phyloP scores from a whole-genome alignment of 192 early-diverging fungal genomes.

The Coemansia sp. region DNA sequence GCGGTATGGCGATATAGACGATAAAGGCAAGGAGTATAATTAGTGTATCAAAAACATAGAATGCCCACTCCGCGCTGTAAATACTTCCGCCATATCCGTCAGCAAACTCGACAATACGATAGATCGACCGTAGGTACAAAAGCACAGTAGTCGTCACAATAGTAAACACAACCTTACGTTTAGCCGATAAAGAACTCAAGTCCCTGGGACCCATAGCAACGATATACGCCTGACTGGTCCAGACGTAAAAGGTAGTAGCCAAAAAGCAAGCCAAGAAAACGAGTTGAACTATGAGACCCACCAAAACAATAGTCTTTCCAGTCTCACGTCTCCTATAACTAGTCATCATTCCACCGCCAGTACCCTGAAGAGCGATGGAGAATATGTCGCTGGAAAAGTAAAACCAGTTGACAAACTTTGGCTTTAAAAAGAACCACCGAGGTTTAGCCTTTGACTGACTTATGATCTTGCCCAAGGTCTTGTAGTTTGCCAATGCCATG shows the following conservation, averaged over 20 bases:
- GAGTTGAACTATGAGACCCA: constrained; percentile 47
- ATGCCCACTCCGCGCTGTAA: constrained; percentile 53
- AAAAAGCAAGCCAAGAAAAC: constrained; percentile 52
- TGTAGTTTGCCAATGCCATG: constrained; percentile 48
- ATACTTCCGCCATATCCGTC: constrained; percentile 46
- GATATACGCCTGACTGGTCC: constrained; percentile 23
- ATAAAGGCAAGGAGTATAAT: constrained; percentile 49
- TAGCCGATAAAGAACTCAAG: constrained; percentile 18
- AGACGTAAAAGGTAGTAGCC: constrained; percentile 33
- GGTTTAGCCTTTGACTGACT: neutral
- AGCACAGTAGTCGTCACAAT: constrained; percentile 40
- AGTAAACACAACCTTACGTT: constrained; percentile 30
- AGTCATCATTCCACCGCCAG: constrained; percentile 53
- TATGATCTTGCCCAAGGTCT: constrained; percentile 36
- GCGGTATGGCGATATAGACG: constrained; percentile 41
- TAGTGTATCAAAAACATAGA: constrained; percentile 57
- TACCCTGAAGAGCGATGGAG: constrained; percentile 52
- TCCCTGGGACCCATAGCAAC: constrained; percentile 16
- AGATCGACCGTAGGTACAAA: constrained; percentile 51
- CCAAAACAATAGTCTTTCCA: constrained; percentile 46
- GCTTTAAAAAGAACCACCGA: constrained; percentile 32
- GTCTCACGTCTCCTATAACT: constrained; percentile 9
- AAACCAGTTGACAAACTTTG: constrained; percentile 52
- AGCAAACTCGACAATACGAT: constrained; percentile 56
- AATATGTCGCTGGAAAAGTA: constrained; percentile 55